Base-by-base conservation (phyloP, 1,284 basidiomycete species). In the Ceratobasidium sp. region DNA sequence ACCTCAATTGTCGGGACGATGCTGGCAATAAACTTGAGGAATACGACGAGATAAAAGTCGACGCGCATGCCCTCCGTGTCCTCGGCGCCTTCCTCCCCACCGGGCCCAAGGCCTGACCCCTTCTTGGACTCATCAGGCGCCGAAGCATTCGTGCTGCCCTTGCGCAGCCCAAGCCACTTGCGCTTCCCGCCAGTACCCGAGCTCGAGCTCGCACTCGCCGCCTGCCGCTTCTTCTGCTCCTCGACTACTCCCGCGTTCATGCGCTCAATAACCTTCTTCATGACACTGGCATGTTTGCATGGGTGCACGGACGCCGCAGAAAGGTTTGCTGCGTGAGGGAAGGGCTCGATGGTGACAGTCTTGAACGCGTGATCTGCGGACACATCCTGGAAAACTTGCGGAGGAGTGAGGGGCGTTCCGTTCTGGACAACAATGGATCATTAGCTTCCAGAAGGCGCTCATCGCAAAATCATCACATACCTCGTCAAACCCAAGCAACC, bases 201-300 rank as follows among this genome's bases (percentile, higher is more conserved):
- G 27, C 77, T 81, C 69, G 79, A 85, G 82, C 81, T 90, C 3
- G 71, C 54, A 82, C 81, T 90, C 1, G 75, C 55, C 87, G 50
- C 89, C 88, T 71, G 91, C 78, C 84, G 77, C 81, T 81, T 68
- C 67, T 80, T 88, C 83, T 94, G 93, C 84, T 94, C 92, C 78
- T 92, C 93, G 64, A 93, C 89, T 59, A 95, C 92, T 79, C 91
- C 92, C 84, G 92, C 91, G 85, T 99, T 98, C 96, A 99, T 99
- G 76, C 97, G 90, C 85, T 98, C 97, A 83, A 99, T 98, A 81
- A 99, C 96, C 86, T 99, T 99, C 89, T 98, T 98, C 98, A 99
- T 99, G 75, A 99, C 98, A 83, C 92, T 96, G 0, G 97, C 96
- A 84, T 99, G 97, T 85, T 98, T 98, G 91, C 97, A 99, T 0